Conservation (phyloP, 1,284 basidiomycete species). For the Ceratobasidium sp. region DNA sequence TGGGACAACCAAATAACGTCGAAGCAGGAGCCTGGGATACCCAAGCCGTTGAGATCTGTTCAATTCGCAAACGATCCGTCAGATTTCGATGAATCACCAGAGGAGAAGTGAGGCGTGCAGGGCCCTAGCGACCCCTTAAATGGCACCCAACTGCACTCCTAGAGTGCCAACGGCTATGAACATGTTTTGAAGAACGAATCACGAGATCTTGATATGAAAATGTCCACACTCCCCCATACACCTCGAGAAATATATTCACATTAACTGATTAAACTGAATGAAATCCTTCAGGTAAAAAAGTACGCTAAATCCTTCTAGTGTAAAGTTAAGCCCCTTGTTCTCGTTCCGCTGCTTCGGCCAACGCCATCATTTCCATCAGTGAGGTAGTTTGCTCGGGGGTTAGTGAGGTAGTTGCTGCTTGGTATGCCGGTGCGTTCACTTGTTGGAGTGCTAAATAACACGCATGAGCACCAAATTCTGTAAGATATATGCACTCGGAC, state of each 20-base stretch:
- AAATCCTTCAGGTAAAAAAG: too few relatives aligned
- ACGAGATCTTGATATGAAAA: too few relatives aligned
- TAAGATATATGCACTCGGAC: slow-evolving; percentile 44
- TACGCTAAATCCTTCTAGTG: too few relatives aligned
- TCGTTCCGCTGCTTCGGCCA: slow-evolving; percentile 53
- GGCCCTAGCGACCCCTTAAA: too few relatives aligned
- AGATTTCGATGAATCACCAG: background rate
- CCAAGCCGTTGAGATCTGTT: background rate
- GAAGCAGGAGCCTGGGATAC: background rate
- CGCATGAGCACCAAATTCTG: background rate
- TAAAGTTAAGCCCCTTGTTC: background rate
- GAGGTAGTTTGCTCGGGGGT: slow-evolving; percentile 75
- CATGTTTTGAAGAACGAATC: too few relatives aligned
- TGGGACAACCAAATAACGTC: background rate
- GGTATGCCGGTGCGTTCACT: slow-evolving; percentile 69
- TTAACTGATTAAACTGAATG: background rate
- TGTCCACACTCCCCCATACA: too few relatives aligned
- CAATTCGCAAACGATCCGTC: background rate
- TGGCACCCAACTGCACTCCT: too few relatives aligned
- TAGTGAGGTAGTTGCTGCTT: slow-evolving; percentile 72
- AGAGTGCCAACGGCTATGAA: too few relatives aligned
- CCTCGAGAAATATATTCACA: too few relatives aligned
- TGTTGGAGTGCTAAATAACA: slow-evolving; percentile 68
- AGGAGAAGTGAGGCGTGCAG: too few relatives aligned
- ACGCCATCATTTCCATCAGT: slow-evolving; percentile 81